Evolutionary conservation across 2,329 filamentous ascomycete genomes (phyloP), one percentile per base, ranked within the genome.

Genomic region (Aspergillus sp.): DNA sequence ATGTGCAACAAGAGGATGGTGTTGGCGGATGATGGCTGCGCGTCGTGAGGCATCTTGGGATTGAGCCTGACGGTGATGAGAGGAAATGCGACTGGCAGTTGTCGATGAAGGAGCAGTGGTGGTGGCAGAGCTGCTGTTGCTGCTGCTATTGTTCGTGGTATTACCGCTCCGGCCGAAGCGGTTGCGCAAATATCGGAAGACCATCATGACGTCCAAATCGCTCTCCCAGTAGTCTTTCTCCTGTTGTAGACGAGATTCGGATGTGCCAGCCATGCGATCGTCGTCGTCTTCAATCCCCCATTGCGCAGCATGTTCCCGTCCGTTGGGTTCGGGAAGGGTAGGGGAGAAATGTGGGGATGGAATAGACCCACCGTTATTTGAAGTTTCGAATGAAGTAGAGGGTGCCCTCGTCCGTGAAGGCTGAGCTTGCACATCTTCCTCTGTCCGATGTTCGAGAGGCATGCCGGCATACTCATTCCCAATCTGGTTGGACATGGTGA

Each of bases 211-310:
- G 61, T 97, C 90, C 4, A 97, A 78, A 46, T 95, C 88, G 51
- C 85, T 84, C 69, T 97, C 90, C 93, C 93, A 98, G 62, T 95
- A 93, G 32, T 93, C 87, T 19, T 74, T 74, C 49, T 83, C 80
- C 42, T 70, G 66, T 58, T 88, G 72, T 30, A 75, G 53, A 7
- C 68, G 68, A 19, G 66, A 62, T 44, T 73, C 65, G 7, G 69
- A 65, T 15, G 7, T 20, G n/a, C 17, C 30, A 10, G 50, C 41
- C 23, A 44, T 43, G 39, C 54, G 49, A 22, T 60, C 49, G 10
- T 76, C 72, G 43, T 81, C 77, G 56, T 85, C 83, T 60, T 85
- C 81, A 43, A 85, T 83, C 19, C 81, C 82, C 81, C 82, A 85
- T 19, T 82, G 72, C 15, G 80, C 81, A 15, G 78, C 79, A 60